Conservation (phyloP, 2,329 filamentous ascomycete species). For the Botrytis deweyae region DNA sequence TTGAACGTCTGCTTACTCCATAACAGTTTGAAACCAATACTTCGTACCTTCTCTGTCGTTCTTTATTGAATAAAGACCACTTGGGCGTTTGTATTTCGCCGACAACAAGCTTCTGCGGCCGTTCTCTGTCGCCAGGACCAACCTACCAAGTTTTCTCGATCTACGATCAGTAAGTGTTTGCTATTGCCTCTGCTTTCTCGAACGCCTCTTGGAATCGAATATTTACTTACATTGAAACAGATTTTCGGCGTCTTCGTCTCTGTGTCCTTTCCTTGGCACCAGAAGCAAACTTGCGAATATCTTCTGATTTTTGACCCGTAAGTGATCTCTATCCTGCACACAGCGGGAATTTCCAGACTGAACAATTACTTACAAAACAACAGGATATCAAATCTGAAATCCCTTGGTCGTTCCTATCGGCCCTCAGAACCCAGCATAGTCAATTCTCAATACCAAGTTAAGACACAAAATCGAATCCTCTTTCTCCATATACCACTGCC, state of each 20-base stretch:
- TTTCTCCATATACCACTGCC: too few species aligned
- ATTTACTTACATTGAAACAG: not conserved
- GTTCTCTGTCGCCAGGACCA: not conserved
- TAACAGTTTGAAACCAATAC: not conserved
- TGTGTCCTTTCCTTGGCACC: not conserved
- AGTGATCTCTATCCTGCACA: not conserved
- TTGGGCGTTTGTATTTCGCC: not conserved
- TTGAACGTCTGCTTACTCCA: not conserved
- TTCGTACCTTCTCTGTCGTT: not conserved
- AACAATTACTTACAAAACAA: not conserved
- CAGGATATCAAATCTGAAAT: not conserved
- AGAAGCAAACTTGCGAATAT: not conserved
- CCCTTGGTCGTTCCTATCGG: not conserved
- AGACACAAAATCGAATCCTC: not conserved
- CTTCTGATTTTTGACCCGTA: not conserved
- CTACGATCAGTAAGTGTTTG: not conserved
- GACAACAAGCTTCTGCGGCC: not conserved
- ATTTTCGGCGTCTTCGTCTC: not conserved
- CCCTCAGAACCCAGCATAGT: not conserved
- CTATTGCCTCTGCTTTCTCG: not conserved
- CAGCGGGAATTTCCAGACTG: not conserved
- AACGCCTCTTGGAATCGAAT: not conserved
- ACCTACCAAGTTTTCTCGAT: not conserved
- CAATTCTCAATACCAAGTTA: not conserved
- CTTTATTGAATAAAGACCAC: not conserved